A percentile compares a stretch with the other conserved stretches of the same genome.
Evolutionary conservation across 495 filamentous ascomycete genomes (phyloP).

Genomic region (Penicillium paxilli): DNA sequence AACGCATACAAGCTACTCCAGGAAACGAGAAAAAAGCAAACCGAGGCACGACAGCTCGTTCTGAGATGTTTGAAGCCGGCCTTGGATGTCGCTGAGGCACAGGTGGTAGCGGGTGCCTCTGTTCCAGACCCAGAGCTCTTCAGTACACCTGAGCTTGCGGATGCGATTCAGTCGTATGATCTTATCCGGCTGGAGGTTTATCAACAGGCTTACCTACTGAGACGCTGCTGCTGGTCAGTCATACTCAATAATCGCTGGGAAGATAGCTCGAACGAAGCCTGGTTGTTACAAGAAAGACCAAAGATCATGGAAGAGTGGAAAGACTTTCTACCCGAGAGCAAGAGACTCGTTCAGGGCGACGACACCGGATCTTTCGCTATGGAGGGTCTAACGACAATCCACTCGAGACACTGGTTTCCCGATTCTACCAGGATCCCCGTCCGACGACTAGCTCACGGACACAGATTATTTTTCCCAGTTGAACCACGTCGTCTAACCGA

Average conservation of each 20-base stretch:
- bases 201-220: conserved; percentile 29
- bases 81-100: conserved; percentile 1
- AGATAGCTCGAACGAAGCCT: conserved; percentile 16
- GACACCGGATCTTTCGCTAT: conserved; percentile 10
- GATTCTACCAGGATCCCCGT: neutral
- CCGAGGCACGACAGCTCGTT: conserved; percentile 25
- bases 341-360: conserved; percentile 12
- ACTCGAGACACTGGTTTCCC: neutral
- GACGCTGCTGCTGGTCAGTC: conserved; percentile 9
- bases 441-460: conserved; percentile 5
- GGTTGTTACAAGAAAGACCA: conserved; percentile 39
- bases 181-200: conserved; percentile 31
- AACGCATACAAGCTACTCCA: conserved; percentile 34
- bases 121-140: conserved; percentile 16
- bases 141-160: conserved; percentile 26
- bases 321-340: conserved; percentile 43
- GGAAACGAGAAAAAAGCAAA: conserved; percentile 26
- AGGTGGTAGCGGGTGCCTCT: neutral
- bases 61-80: conserved; percentile 23
- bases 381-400: conserved; percentile 1
- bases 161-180: conserved; percentile 41
- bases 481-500: conserved; percentile 5
- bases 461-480: neutral
- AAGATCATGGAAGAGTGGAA: conserved; percentile 49
- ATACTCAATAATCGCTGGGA: conserved; percentile 16